A percentile compares a stretch with the other conserved stretches of the same genome.
These are phyloP conservation scores for Physcomitrium patens DNA, from an alignment of 225 moss, liverwort and hornwort species.

Conservation along the genomic window DNA sequence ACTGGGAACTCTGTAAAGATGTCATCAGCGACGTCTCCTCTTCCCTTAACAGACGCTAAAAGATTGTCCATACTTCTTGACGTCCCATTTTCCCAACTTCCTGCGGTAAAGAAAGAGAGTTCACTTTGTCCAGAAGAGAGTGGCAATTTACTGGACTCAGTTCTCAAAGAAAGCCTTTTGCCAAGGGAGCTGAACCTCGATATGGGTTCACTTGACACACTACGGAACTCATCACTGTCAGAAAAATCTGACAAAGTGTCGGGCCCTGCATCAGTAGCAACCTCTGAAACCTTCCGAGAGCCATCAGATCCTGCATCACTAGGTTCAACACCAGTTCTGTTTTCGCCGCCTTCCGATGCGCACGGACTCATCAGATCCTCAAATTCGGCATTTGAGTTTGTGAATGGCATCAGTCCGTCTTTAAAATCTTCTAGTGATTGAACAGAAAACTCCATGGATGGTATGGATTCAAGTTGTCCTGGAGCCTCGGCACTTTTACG, in stretches of 20 bases:
- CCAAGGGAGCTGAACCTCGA: conserved; percentile 36
- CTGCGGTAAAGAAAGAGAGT: conserved; percentile 42
- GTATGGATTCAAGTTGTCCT: conserved; percentile 14
- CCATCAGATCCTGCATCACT: conserved; percentile 52
- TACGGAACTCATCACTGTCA: conserved; percentile 56
- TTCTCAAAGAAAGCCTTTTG: conserved; percentile 15
- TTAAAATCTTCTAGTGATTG: conserved; percentile 14
- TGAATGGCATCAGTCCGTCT: conserved; percentile 20
- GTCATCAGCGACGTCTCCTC: conserved; percentile 20
- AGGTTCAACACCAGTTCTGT: conserved; percentile 24
- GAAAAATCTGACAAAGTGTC: conserved; percentile 54
- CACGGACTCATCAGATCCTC: conserved; percentile 31
- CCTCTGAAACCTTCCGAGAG: conserved; percentile 43
- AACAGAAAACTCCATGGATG: conserved; percentile 17
- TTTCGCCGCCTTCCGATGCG: conserved; percentile 29
- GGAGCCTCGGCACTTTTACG: conserved; percentile 32
- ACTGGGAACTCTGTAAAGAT: conserved; percentile 53
- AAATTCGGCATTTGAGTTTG: not conserved
- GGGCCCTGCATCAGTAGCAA: conserved; percentile 50
- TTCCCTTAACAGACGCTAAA: conserved; percentile 16
- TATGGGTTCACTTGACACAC: conserved; percentile 51
- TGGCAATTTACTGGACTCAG: conserved; percentile 43
- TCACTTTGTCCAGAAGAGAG: conserved; percentile 33
- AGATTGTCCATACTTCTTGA: conserved; percentile 28
- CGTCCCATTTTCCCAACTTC: conserved; percentile 38